Evolutionary conservation across 495 filamentous ascomycete genomes (phyloP).

Genomic region (Articulospora tetracladia): DNA sequence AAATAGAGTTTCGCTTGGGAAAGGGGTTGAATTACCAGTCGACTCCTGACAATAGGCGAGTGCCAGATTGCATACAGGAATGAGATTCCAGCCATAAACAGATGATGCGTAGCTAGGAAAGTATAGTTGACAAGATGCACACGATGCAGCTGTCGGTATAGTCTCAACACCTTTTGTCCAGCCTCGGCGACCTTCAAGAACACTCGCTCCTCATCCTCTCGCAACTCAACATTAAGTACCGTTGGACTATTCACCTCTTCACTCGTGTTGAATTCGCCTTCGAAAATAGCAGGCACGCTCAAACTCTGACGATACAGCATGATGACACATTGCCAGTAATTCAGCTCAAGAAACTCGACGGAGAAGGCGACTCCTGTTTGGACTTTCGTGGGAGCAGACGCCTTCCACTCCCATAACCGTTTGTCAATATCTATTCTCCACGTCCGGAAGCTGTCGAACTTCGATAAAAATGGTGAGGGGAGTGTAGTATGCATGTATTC

Average conservation of each 20-base stretch:
- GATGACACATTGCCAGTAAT: conserved; percentile 98
- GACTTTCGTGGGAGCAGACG: conserved; percentile 66
- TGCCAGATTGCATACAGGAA: conserved; percentile 98
- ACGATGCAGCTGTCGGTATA: conserved; percentile 87
- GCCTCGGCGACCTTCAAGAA: conserved; percentile 94
- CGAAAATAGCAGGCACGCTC: conserved; percentile 78
- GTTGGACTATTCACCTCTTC: conserved; percentile 61
- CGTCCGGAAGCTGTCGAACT: conserved; percentile 78
- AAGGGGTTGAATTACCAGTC: conserved; percentile 55
- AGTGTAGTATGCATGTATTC: conserved; percentile 74
- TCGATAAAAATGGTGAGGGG: conserved; percentile 78
- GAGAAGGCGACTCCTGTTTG: conserved; percentile 86
- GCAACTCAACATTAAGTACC: conserved; percentile 48
- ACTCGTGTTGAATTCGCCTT: conserved; percentile 69
- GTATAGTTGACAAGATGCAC: conserved; percentile 92
- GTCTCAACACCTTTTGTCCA: conserved; percentile 83
- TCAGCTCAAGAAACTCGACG: conserved; percentile 82
- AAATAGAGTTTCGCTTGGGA: background rate
- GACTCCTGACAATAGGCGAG: conserved; percentile 78
- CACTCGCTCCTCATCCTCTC: conserved; percentile 84
- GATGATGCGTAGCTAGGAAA: conserved; percentile 92
- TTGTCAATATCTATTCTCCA: conserved; percentile 89
- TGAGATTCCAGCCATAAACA: conserved; percentile 97
- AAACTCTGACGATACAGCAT: conserved; percentile 93
- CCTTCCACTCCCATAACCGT: conserved; percentile 83